Evolutionary conservation across 768 basidiomycete genomes (phyloP).

Genomic region (Dacryopinax primogenitus): DNA sequence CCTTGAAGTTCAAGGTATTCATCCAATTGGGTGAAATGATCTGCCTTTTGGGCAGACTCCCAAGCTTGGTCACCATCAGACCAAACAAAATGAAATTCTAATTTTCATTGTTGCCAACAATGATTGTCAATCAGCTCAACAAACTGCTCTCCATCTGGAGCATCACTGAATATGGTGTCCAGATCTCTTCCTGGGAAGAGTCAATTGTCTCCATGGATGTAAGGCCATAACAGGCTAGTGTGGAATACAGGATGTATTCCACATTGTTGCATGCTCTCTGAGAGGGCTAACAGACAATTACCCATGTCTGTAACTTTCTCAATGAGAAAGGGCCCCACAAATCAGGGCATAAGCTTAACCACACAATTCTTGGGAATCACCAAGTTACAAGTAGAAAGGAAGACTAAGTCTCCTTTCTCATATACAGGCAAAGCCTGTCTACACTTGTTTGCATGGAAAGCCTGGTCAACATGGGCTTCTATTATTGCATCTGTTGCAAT

Average conservation of each 20-base stretch:
- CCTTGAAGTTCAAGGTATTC: too few species aligned
- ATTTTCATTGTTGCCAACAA: too few species aligned
- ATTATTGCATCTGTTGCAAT: constrained; percentile 13
- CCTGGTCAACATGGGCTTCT: constrained; percentile 9
- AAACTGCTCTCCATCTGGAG: too few species aligned
- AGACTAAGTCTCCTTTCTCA: not conserved
- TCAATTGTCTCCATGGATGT: too few species aligned
- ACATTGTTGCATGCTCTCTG: not conserved
- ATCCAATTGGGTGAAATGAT: too few species aligned
- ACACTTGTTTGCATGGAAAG: constrained; percentile 10
- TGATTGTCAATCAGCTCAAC: too few species aligned
- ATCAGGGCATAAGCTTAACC: not conserved
- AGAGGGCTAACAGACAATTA: not conserved
- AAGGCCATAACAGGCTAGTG: not conserved
- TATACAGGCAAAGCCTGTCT: not conserved
- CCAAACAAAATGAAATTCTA: too few species aligned
- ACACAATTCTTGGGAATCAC: not conserved
- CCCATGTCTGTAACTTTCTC: not conserved
- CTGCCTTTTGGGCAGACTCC: too few species aligned
- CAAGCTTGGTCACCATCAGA: too few species aligned
- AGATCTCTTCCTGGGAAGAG: too few species aligned
- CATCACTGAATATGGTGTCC: too few species aligned
- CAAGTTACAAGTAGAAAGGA: not conserved
- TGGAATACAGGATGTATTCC: not conserved
- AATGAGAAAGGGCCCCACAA: not conserved